These are phyloP conservation scores for Claviceps maximensis DNA, from an alignment of 2,329 filamentous ascomycete genomes.

Conservation along the genomic window DNA sequence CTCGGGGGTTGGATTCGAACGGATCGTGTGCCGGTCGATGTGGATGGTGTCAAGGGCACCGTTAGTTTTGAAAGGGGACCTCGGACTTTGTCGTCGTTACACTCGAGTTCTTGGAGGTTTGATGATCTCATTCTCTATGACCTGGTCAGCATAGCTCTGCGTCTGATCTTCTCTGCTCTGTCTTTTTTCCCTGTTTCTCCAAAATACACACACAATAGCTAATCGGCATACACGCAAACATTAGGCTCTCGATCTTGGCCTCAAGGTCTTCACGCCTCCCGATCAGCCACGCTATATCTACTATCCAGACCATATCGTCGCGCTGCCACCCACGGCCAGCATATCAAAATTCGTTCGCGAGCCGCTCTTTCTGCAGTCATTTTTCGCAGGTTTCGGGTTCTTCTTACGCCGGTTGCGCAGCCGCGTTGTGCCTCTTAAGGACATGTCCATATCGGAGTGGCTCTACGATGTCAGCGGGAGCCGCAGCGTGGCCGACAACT, in stretches of 20 bases:
- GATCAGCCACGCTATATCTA: constrained; percentile 57
- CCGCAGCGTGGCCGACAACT: constrained; percentile 46
- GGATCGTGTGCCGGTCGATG: constrained; percentile 41
- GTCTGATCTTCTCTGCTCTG: background rate
- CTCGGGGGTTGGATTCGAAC: constrained; percentile 79
- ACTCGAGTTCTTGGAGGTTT: constrained; percentile 26
- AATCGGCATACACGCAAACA: background rate
- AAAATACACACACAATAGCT: background rate
- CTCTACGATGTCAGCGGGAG: constrained; percentile 18
- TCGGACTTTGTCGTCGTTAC: constrained; percentile 52
- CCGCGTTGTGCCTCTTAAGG: constrained; percentile 12
- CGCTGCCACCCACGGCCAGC: constrained; percentile 17
- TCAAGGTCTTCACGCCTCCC: constrained; percentile 36
- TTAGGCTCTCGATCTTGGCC: constrained; percentile 23
- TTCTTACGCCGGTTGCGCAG: constrained; percentile 11
- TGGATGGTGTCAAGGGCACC: constrained; percentile 37
- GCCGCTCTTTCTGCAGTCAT: constrained; percentile 20
- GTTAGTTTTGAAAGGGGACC: constrained; percentile 78
- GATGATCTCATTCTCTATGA: constrained; percentile 56
- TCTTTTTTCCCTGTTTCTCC: too few relatives aligned
- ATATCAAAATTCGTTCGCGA: constrained; percentile 17
- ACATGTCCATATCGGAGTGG: constrained; percentile 25
- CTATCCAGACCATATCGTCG: constrained; percentile 60
- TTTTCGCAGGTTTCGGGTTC: constrained; percentile 16
- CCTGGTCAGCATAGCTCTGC: constrained; percentile 41